Conservation (phyloP, 768 basidiomycete species). For the Tubosaeta sp. region DNA sequence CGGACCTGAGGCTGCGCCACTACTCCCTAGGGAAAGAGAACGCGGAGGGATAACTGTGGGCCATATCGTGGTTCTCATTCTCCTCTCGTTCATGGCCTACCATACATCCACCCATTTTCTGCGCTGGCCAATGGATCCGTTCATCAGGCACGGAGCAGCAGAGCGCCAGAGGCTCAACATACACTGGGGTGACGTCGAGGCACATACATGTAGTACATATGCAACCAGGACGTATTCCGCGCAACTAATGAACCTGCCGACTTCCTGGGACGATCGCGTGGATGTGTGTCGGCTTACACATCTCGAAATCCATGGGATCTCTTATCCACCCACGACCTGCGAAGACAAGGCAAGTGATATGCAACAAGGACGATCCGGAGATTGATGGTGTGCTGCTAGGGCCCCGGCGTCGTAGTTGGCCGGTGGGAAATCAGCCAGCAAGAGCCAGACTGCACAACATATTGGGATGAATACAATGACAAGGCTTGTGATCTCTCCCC, state of each 20-base stretch:
- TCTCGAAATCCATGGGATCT: slow-evolving; percentile 19
- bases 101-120: not conserved
- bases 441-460: slow-evolving; percentile 26
- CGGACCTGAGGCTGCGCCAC: not conserved
- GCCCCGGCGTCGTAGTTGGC: slow-evolving; percentile 19
- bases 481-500: slow-evolving; percentile 18
- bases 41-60: not conserved
- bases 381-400: not conserved
- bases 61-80: not conserved
- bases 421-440: slow-evolving; percentile 23
- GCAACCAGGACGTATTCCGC: slow-evolving; percentile 29
- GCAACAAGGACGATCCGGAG: too few species aligned
- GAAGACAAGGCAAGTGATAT: slow-evolving; percentile 20
- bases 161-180: slow-evolving; percentile 23
- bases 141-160: slow-evolving; percentile 12
- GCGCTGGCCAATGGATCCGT: not conserved
- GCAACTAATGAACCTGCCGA: slow-evolving; percentile 25
- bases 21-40: not conserved
- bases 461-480: slow-evolving; percentile 23
- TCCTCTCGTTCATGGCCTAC: not conserved
- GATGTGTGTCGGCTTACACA: slow-evolving; percentile 20
- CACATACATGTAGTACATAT: slow-evolving; percentile 24
- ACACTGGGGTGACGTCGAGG: slow-evolving; percentile 17
- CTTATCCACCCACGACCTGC: slow-evolving; percentile 15
- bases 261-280: slow-evolving; percentile 13